Evolutionary conservation across 148 eudicot species (phyloP), one percentile per base, ranked within the genome.

Genomic region (Camellia lanceoleosa): DNA sequence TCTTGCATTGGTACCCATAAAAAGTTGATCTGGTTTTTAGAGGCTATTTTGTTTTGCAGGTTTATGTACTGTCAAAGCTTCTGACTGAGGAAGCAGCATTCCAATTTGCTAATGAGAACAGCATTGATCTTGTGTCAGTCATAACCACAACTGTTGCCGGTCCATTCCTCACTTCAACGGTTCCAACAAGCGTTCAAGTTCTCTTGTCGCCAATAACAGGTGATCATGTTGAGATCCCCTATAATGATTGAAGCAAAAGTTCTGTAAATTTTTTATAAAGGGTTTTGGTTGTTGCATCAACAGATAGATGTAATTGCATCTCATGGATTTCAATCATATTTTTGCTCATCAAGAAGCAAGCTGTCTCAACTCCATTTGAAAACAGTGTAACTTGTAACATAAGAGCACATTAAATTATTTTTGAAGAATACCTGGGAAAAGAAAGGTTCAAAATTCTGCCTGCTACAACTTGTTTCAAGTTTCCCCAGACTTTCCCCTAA

Each of bases 131-230:
- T 19, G 89, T 94, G 3, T 92, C 98, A 8, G 88, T 90, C 16
- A 89, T 90, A 77, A 88, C 92, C 12, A 80, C 96, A 41, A 90
- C 94, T 9, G 94, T 89, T 15, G 93, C 84, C 11, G 98, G 98
- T 20, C 91, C 94, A 1, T 94, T 92, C 78, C 87, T 92, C 69
- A 92, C 93, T 43, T 71, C 87, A 47, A 83, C 86, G 0, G 93
- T 94, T 74, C 98, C 98, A 43, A 15, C 89, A 9, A 94, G 98
- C 80, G 64, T 94, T 65, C 87, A 74, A 80, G 92, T 94, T 81
- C 86, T 92, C 58, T 73, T 94, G 59, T 92, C 98, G 2, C 98
- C 98, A 30, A 42, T 90, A 12, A 92, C 97, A 90, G 92, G 96
- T 93, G 38, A 52, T 23, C 30, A 38, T 51, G n/a, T 54, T 11